Evolutionary conservation across 208 protist species (phyloP), one percentile per base, ranked within the genome.

Genomic region (Endotrypanum monterogeii): DNA sequence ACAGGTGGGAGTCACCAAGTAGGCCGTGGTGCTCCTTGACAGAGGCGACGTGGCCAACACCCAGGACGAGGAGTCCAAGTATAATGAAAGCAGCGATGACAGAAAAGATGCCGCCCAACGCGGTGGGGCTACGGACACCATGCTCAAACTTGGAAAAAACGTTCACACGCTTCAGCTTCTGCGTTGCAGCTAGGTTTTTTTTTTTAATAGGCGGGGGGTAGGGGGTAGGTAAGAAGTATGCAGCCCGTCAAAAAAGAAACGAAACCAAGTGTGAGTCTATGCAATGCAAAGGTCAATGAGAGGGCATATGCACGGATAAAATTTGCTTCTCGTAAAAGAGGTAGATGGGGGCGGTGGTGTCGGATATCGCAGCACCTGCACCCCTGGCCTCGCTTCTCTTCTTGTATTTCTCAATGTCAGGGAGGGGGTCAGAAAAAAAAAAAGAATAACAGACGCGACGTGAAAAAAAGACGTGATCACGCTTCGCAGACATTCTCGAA

Each of bases 81-180:
- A 97, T 87, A 39, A 91, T 63, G 48, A 86, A 11, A 23, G 94
- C 35, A 32, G 80, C 79, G 60, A 76, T 68, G 28, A 94, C 39
- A 23, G 91, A 96, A 37, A 96, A 73, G 51, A 82, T 23, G 51
- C 82, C 88, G 52, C 89, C 89, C 20, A 73, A 23, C 25, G 80
- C 76, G 46, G 85, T 90, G 54, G 87, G 79, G 56, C 95, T 89
- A 60, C 81, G 84, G 46, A 78, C 88, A 82, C 86, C 94, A 78
- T 87, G 79, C 71, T 92, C 82, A 63, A 97, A 97, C 63, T 94
- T 90, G 37, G 93, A 88, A 71, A 97, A 98, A 25, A 94, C 87
- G 78, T 98, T 93, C 28, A 98, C 74, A 1, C 56, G 66, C 68
- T 83, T 78, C 0, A 95, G 61, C 51, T 67, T 60, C 41, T 63